Base-by-base conservation (phyloP, 1,284 basidiomycete genomes). In the Cryptococcus hybrid region DNA sequence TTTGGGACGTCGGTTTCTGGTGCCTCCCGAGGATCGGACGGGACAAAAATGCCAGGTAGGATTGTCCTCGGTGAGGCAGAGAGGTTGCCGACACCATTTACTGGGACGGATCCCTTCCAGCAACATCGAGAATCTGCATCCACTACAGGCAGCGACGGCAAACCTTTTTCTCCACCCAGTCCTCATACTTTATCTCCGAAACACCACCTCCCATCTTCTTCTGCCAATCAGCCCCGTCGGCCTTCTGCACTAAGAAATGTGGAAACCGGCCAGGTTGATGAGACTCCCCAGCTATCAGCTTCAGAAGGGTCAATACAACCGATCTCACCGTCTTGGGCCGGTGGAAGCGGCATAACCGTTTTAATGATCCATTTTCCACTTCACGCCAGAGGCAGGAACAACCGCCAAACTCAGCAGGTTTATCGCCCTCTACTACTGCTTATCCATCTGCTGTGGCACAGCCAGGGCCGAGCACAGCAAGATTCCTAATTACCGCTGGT, bases 181-280 rank as follows among this genome's bases (percentile, higher is more conserved):
- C 71, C 73, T 0, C 70, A 69, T 34, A 65, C 65, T 4, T 56
- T 70, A 8, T 65, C 66, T 2, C 69, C 74, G 5, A 72, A 70
- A 55, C 65, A 66, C 46, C 54, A 62, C 7, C 49, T 68, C 2
- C 61, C 57, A 4, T 55, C 62, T 2, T 61, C 57, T 13, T 30
- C 15, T 24, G 49, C 49, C 6, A 71, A 54, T 35, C 69, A 70
- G 40, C 75, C 76, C 4, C 65, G 78, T 8, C 66, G 78, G 7
- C 76, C 78, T 2, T 77, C 75, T 3, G 74, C 76, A 46, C 60
- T 79, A 1, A 64, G 76, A 4, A 75, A 76, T 51, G 67, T 77
- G 48, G 74, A 74, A 54, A 68, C 69, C 47, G 68, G 68, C 30
- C 71, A 70, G 7, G 45, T 67, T 5, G 70, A 68, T 43, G 61